Evolutionary conservation across 1,284 basidiomycete genomes (phyloP).

Genomic region (Heterobasidion annosum): DNA sequence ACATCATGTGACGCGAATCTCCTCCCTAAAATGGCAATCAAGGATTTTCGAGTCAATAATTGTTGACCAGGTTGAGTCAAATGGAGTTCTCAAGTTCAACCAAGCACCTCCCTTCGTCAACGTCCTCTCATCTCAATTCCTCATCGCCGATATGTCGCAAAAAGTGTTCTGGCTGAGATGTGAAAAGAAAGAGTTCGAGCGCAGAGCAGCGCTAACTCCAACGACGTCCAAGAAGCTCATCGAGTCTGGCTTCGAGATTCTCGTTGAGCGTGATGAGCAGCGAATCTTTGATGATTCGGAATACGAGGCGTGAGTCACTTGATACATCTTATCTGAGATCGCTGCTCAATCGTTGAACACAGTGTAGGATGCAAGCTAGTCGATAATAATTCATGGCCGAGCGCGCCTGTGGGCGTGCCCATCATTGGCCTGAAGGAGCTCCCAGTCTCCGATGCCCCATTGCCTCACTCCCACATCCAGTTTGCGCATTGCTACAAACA

Average conservation of each 20-base stretch:
- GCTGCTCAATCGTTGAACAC: constrained; percentile 3
- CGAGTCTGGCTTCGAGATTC: constrained; percentile 87
- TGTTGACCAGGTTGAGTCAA: no score
- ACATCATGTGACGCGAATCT: background rate
- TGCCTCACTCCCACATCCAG: constrained; percentile 95
- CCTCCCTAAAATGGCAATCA: background rate
- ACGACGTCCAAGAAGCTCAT: constrained; percentile 88
- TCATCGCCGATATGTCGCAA: constrained; percentile 16
- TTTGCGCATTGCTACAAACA: constrained; percentile 99
- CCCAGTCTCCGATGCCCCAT: constrained; percentile 68
- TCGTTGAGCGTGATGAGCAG: constrained; percentile 90
- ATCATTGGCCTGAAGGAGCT: constrained; percentile 98
- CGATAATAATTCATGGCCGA: constrained; percentile 86
- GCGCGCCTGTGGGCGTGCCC: constrained; percentile 64
- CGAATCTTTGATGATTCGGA: constrained; percentile 94
- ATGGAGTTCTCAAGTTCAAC: no score
- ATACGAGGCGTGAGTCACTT: constrained; percentile 74
- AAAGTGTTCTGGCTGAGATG: constrained; percentile 81
- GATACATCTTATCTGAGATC: background rate
- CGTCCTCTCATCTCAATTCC: background rate
- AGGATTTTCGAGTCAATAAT: no score
- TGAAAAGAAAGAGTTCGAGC: constrained; percentile 93
- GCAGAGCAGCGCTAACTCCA: constrained; percentile 89
- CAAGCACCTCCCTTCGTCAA: background rate
- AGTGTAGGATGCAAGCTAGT: constrained; percentile 90